Base-by-base conservation (phyloP, 768 basidiomycete genomes). In the Agaricus blazei region DNA sequence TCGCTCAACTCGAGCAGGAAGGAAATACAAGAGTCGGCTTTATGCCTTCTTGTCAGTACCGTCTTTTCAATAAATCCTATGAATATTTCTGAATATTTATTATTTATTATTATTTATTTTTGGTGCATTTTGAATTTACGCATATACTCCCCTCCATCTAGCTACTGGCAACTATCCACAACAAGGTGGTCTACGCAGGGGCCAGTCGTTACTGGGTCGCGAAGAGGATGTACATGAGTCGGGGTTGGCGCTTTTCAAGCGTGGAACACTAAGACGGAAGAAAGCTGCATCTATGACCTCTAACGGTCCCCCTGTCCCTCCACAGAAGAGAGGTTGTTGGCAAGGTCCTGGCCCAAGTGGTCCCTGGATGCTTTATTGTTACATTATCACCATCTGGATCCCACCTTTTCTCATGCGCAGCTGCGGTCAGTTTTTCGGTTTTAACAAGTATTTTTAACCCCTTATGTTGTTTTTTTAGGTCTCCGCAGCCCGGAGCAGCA, bases 351-450 rank as follows among this genome's bases (percentile, higher is more conserved):
- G 95, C 11, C 96, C 96, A 12, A 87, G 93, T 61, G 88, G 93
- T 48, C 83, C 85, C 26, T 98, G 94, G 94, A 96, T 97, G 86
- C 83, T 89, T 57, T 99, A 94, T 70, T 97, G 90, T 70, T 85
- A 85, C 68, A 63, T 94, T 60, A 59, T 97, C 50, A 99, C 97
- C 5, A 81, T 79, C 63, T 86, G 85, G 63, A 73, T 96, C n/a
- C 97, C 97, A 1, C 71, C 82, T 1, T 83, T 90, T 57, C 58
- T 98, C 23, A 78, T 97, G 57, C 78, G 73, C 50, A 73, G 83
- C 29, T 94, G 90, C 63, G 93, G 93, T 93, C 65, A 58, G 88
- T 80, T 41, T 43, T 45, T 50, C 6, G 40, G 2, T 50, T n/a
- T 9, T 15, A 42, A 29, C 28, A 48, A 38, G 12, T 45, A 43